Evolutionary conservation across 1,139 yeast genomes (phyloP).

Genomic region (Yamadazyma aaseri): DNA sequence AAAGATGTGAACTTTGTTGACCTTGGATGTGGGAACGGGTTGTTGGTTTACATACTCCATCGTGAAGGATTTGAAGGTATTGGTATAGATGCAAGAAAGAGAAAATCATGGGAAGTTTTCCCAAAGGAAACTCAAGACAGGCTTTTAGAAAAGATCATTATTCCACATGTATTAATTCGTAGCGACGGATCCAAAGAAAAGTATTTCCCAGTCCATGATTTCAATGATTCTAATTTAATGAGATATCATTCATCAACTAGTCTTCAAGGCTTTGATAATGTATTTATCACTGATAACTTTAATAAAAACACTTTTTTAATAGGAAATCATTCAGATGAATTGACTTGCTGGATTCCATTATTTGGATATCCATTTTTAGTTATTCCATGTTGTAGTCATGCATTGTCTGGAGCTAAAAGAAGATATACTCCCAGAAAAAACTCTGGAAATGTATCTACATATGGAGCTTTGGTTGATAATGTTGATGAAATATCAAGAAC

Average conservation of each 20-base stretch:
- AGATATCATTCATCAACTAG: constrained; percentile 48
- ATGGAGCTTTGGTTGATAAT: constrained; percentile 83
- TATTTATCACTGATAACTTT: constrained; percentile 64
- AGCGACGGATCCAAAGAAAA: constrained; percentile 60
- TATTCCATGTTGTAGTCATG: constrained; percentile 94
- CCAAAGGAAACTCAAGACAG: constrained; percentile 58
- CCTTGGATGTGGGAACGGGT: constrained; percentile 94
- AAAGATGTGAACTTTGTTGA: constrained; percentile 71
- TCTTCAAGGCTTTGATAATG: constrained; percentile 55
- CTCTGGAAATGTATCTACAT: constrained; percentile 48
- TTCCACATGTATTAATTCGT: constrained; percentile 68
- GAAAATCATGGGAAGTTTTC: constrained; percentile 84
- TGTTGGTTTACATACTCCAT: constrained; percentile 70
- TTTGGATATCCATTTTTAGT: constrained; percentile 85
- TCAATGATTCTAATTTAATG: constrained; percentile 57
- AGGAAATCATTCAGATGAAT: constrained; percentile 94
- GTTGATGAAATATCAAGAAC: constrained; percentile 64
- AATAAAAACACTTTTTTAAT: constrained; percentile 74
- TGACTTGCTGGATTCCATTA: constrained; percentile 94
- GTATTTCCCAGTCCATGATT: constrained; percentile 45
- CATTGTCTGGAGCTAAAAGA: constrained; percentile 70
- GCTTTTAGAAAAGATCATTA: constrained; percentile 72
- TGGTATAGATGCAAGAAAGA: constrained; percentile 86
- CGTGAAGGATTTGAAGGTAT: constrained; percentile 79
- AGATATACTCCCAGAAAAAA: constrained; percentile 52